Percentiles rank a stretch among this genome's conserved stretches.
Conservation (phyloP, 2,329 filamentous ascomycete genomes). For the Phoma sp. region DNA sequence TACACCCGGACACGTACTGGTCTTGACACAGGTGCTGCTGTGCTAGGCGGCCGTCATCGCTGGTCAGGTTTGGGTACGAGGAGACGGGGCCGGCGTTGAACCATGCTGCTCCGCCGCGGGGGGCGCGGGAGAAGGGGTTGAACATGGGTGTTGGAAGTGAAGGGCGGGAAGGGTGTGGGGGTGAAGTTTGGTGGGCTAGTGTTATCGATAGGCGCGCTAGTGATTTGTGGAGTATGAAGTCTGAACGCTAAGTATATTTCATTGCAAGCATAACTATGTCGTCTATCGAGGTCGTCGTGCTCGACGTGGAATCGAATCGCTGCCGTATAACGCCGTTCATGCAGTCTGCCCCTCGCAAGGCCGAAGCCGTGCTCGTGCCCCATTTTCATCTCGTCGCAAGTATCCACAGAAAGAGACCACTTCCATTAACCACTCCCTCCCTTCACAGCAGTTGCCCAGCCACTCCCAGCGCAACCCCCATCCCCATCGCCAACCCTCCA, state of each 20-base stretch:
- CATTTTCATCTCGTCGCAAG: constrained; percentile 1
- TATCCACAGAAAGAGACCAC: constrained; percentile 31
- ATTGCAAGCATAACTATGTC: constrained; percentile 1
- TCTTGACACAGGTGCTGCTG: constrained; percentile 26
- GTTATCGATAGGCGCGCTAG: constrained; percentile 16
- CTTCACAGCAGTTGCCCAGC: constrained; percentile 46
- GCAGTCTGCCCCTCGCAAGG: constrained; percentile 2
- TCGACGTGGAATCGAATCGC: neutral
- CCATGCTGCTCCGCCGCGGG: constrained; percentile 31
- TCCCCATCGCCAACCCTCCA: constrained; percentile 28
- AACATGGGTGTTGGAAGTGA: constrained; percentile 4
- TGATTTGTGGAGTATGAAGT: neutral
- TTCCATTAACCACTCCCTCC: neutral
- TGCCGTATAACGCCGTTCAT: constrained; percentile 9
- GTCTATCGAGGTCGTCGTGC: neutral
- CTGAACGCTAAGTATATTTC: neutral
- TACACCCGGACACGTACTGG: constrained; percentile 26
- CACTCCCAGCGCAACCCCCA: constrained; percentile 50
- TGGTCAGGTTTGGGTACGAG: constrained; percentile 28
- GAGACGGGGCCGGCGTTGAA: constrained; percentile 29
- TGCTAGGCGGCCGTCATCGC: constrained; percentile 15
- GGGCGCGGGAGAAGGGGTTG: constrained; percentile 29
- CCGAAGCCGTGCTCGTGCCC: constrained; percentile 2
- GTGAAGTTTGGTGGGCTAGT: neutral
- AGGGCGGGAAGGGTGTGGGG: neutral